phyloP scores from a whole-genome alignment of 257 asterid genomes.

The Marsdenia floribunda region DNA sequence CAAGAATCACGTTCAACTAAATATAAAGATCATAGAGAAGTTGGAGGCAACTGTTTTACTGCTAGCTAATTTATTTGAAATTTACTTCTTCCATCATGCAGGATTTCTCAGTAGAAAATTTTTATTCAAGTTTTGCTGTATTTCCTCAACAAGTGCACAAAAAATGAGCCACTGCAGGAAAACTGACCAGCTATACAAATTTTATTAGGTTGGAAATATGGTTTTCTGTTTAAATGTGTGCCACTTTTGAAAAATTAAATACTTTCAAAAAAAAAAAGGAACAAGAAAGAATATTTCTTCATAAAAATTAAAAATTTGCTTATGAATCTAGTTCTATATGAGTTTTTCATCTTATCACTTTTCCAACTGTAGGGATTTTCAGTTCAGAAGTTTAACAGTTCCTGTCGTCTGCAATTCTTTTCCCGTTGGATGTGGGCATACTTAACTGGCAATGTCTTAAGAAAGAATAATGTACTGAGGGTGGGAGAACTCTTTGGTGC shows the following conservation, averaged over 20 bases:
- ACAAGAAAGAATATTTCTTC: too few relatives aligned
- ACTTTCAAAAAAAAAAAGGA: not conserved
- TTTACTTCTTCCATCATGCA: slow-evolving; percentile 46
- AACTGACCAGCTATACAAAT: slow-evolving; percentile 25
- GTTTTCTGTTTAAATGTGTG: slow-evolving; percentile 1
- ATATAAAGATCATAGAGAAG: not conserved
- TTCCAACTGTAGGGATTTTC: slow-evolving; percentile 60
- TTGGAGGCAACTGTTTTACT: slow-evolving; percentile 6
- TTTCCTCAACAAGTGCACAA: slow-evolving; percentile 44
- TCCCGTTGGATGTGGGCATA: slow-evolving; percentile 53
- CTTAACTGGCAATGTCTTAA: slow-evolving; percentile 21
- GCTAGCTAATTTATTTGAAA: slow-evolving; percentile 21
- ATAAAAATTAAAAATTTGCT: not conserved
- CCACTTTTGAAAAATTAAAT: slow-evolving; percentile 2
- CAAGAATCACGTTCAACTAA: not conserved
- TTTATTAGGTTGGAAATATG: slow-evolving; percentile 47
- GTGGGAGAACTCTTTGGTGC: slow-evolving; percentile 40
- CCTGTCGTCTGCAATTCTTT: slow-evolving; percentile 51
- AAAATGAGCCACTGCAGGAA: slow-evolving; percentile 38
- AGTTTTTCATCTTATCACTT: slow-evolving; percentile 14
- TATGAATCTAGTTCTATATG: slow-evolving; percentile 1
- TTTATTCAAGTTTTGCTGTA: slow-evolving; percentile 53
- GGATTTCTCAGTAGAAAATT: slow-evolving; percentile 77
- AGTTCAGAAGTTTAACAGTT: slow-evolving; percentile 46
- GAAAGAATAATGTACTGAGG: slow-evolving; percentile 23